Conservation (phyloP, 768 basidiomycete species). For the Dendrothele bispora region DNA sequence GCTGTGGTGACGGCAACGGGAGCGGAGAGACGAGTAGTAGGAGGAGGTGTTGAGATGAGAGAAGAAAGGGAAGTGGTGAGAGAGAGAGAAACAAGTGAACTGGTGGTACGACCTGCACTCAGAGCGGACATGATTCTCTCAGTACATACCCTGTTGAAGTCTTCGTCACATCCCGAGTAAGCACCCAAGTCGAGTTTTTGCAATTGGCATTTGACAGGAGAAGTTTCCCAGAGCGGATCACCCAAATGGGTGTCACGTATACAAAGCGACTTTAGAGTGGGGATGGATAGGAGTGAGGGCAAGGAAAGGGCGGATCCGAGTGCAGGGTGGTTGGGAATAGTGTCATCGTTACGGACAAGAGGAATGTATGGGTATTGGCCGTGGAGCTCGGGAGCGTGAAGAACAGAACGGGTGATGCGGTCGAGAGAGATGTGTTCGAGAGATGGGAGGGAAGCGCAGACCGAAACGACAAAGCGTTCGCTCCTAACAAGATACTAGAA, state of each 20-base stretch:
- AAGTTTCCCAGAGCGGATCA: constrained; percentile 54
- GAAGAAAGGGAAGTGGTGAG: constrained; percentile 48
- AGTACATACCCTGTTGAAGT: constrained; percentile 53
- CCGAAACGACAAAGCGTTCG: constrained; percentile 68
- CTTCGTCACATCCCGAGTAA: constrained; percentile 54
- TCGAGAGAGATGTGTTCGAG: constrained; percentile 59
- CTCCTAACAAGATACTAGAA: constrained; percentile 50
- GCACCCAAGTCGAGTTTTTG: constrained; percentile 58
- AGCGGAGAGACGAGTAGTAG: too few species aligned
- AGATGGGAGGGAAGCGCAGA: constrained; percentile 58
- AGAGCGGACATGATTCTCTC: constrained; percentile 61
- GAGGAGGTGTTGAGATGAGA: too few species aligned
- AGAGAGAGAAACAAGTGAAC: constrained; percentile 56
- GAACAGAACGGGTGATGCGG: constrained; percentile 61
- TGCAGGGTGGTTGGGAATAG: constrained; percentile 55
- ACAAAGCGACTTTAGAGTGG: constrained; percentile 58
- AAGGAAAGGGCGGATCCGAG: constrained; percentile 60
- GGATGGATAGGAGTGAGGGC: constrained; percentile 64
- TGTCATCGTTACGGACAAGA: constrained; percentile 57
- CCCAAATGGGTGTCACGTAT: constrained; percentile 75
- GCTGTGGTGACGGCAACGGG: constrained; percentile 43
- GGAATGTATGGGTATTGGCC: constrained; percentile 58
- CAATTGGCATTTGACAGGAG: constrained; percentile 50
- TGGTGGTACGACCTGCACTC: constrained; percentile 54
- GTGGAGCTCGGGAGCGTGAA: constrained; percentile 63